Base-by-base conservation (phyloP, 768 basidiomycete species). In the Boletus bicolor region DNA sequence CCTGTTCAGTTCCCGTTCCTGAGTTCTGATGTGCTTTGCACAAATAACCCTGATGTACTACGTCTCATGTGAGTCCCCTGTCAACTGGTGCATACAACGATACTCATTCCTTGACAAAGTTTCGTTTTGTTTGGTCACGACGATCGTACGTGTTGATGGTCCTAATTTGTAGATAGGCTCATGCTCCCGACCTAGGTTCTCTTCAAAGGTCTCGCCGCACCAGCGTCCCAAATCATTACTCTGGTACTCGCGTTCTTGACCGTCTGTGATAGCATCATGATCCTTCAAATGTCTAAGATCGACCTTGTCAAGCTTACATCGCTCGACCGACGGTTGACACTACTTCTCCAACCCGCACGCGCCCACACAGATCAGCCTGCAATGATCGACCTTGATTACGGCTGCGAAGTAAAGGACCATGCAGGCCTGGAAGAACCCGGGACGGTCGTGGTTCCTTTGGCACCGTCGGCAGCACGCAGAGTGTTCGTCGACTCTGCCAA, bases 271-370 rank as follows among this genome's bases (percentile, higher is more conserved):
- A 96, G 96, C 19, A 98, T 98, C 70, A 90, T 89, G 32, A 86
- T 99, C 60, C 84, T 99, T 8, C 97, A 99, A 73, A 88, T 96
- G 83, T 92, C 89, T 69, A 92, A 92, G 75, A 83, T 98, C 61
- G 96, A 99, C 67, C 96, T 97, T 10, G 78, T 77, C 19, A 73
- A 84, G 51, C 79, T 98, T 65, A 77, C 77, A 55, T 83, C 84
- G 45, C 87, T 99, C 64, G 97, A 98, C 68, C 81, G 96, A 17
- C 82, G 89, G 35, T 89, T 91, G 1, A 98, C 97, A 0, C 81
- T 98, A 46, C 83, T 99, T 24, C 81, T 99, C 34, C 86, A 91
- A 71, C 95, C 92, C 17, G 81, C 92, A 1, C 82, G 85, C 19
- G 68, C 77, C 24, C 83, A 85, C 43, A 89, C 89, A 3, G 87